These are phyloP conservation scores for Lachancea dasiensis DNA, from an alignment of 805 yeast genomes.

Conservation along the genomic window DNA sequence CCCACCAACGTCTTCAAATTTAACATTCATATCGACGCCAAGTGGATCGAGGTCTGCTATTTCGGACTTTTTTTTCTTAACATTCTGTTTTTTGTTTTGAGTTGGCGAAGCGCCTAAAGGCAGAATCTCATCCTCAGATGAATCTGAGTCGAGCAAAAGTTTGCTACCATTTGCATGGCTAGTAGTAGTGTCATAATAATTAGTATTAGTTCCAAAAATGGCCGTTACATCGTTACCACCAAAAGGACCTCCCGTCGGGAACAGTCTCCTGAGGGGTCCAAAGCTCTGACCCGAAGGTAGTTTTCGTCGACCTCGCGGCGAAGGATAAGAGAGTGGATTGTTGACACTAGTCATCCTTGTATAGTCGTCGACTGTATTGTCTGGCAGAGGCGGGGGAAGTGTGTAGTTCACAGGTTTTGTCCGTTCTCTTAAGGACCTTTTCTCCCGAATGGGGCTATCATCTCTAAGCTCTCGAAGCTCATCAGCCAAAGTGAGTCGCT, in stretches of 20 bases:
- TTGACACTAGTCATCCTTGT: conserved; percentile 5
- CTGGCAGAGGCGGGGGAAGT: conserved; percentile 71
- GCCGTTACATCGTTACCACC: conserved; percentile 94
- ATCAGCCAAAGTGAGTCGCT: conserved; percentile 43
- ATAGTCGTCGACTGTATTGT: conserved; percentile 29
- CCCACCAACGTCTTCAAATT: conserved; percentile 84
- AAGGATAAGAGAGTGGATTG: conserved; percentile 15
- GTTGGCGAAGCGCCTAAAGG: conserved; percentile 39
- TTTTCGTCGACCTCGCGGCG: conserved; percentile 34
- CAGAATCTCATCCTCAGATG: conserved; percentile 56
- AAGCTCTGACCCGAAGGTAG: conserved; percentile 36
- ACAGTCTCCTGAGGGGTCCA: conserved; percentile 61
- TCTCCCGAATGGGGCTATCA: conserved; percentile 49
- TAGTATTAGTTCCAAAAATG: conserved; percentile 65
- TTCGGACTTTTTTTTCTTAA: conserved; percentile 47
- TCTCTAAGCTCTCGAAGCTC: conserved; percentile 64
- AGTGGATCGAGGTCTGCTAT: conserved; percentile 90
- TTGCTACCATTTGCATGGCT: conserved; percentile 27
- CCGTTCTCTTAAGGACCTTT: conserved; percentile 53
- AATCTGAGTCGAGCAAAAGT: conserved; percentile 44
- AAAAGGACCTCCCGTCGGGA: conserved; percentile 95
- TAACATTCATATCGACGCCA: conserved; percentile 83
- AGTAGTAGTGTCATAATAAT: conserved; percentile 27
- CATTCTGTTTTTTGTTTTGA: conserved; percentile 30
- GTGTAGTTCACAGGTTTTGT: conserved; percentile 74